A percentile compares a stretch with the other conserved stretches of the same genome.
Conservation (phyloP, 352 stramenopile species). For the Globisporangium lucens region DNA sequence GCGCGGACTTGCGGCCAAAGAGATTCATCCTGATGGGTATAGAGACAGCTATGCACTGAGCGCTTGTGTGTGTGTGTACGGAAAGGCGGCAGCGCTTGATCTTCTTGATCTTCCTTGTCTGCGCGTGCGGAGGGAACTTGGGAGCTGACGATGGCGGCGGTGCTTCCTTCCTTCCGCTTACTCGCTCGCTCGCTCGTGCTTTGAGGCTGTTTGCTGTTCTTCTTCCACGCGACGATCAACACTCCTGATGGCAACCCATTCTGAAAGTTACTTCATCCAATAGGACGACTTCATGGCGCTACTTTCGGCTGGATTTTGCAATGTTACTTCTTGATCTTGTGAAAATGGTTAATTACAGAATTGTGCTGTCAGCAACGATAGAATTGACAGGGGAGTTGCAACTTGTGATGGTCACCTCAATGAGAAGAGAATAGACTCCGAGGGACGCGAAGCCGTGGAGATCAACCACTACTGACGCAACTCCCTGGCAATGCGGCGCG, state of each 20-base stretch:
- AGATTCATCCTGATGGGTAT: slow-evolving; percentile 60
- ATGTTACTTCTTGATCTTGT: not conserved
- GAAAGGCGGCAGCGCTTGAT: not conserved
- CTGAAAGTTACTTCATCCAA: not conserved
- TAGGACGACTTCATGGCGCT: not conserved
- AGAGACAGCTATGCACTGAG: no score
- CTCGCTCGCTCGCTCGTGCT: not conserved
- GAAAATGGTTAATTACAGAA: not conserved
- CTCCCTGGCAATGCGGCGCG: slow-evolving; percentile 17
- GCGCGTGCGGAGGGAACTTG: not conserved
- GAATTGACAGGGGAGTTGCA: no score
- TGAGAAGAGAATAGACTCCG: not conserved
- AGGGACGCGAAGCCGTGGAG: not conserved
- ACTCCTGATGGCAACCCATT: not conserved
- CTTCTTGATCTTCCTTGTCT: not conserved
- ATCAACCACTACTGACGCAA: no score
- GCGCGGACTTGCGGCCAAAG: slow-evolving; percentile 77
- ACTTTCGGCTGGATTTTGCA: slow-evolving; percentile 1
- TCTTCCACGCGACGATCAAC: slow-evolving; percentile 1
- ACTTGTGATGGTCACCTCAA: not conserved
- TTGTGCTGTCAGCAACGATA: not conserved
- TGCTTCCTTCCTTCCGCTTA: not conserved
- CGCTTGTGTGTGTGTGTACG: not conserved
- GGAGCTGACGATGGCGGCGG: not conserved
- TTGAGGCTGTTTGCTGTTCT: not conserved